Conservation (phyloP, 2,329 filamentous ascomycete genomes). For the Ophiostoma novo-ulmi region DNA sequence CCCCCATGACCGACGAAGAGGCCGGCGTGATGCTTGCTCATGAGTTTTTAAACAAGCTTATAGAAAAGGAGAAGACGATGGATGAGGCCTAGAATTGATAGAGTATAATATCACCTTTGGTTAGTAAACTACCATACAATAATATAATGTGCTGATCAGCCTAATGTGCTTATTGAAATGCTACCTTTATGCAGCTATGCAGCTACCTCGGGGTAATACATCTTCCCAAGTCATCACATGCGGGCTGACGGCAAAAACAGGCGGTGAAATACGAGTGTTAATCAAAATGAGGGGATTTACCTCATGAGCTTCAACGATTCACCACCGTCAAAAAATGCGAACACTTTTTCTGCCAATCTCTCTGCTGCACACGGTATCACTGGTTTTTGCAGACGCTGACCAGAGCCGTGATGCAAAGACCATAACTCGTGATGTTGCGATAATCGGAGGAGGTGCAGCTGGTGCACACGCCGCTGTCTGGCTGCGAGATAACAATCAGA, state of each 20-base stretch:
- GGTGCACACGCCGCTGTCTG: too few species aligned
- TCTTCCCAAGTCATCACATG: not conserved
- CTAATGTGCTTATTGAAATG: not conserved
- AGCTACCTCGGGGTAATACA: not conserved
- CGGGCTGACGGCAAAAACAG: not conserved
- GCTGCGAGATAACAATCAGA: too few species aligned
- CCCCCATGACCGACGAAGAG: slow-evolving; percentile 27
- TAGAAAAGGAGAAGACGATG: slow-evolving; percentile 18
- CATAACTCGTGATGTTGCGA: too few species aligned
- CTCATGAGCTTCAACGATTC: not conserved
- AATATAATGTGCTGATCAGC: not conserved
- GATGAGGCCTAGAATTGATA: not conserved
- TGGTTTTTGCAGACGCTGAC: too few species aligned
- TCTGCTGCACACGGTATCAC: too few species aligned
- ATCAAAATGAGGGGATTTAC: too few species aligned
- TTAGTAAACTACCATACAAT: not conserved
- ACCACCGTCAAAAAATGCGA: too few species aligned
- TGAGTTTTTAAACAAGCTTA: slow-evolving; percentile 20
- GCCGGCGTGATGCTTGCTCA: slow-evolving; percentile 23
- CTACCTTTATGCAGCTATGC: not conserved
- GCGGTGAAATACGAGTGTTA: not conserved
- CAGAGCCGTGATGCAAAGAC: too few species aligned
- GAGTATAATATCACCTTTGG: not conserved
- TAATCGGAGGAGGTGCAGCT: too few species aligned
- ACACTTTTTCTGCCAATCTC: too few species aligned